phyloP scores from a whole-genome alignment of 2,329 filamentous ascomycete genomes.

The Apiospora aurea region DNA sequence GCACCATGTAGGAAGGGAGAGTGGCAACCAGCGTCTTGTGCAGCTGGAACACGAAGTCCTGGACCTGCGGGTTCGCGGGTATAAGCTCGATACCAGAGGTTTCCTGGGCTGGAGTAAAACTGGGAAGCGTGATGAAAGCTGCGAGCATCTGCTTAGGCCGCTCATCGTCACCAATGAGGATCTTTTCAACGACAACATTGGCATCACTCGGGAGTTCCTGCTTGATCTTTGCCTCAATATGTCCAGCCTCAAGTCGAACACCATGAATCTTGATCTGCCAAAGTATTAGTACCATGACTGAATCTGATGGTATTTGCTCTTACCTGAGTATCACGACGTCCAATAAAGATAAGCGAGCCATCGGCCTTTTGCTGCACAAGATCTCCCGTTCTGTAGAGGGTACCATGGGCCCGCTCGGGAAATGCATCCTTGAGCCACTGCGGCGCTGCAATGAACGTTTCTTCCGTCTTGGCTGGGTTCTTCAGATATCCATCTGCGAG shows the following conservation, averaged over 20 bases:
- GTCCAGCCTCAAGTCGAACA: constrained; percentile 25
- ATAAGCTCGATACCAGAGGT: constrained; percentile 10
- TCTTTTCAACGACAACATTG: constrained; percentile 25
- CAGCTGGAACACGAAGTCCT: constrained; percentile 23
- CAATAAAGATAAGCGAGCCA: constrained; percentile 41
- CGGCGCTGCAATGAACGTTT: constrained; percentile 36
- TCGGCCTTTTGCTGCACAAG: constrained; percentile 38
- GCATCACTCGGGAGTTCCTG: constrained; percentile 23
- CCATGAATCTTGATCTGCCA: constrained; percentile 23
- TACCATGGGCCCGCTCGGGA: constrained; percentile 27
- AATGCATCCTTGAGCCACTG: constrained; percentile 19
- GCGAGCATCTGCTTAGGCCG: constrained; percentile 25
- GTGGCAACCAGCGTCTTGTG: constrained; percentile 23
- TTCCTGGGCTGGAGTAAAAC: constrained; percentile 7
- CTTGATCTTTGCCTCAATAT: constrained; percentile 26
- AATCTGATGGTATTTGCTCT: neutral
- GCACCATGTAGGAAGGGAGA: constrained; percentile 25
- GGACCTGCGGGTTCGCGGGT: constrained; percentile 13
- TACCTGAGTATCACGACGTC: constrained; percentile 47
- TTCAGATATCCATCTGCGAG: constrained; percentile 41
- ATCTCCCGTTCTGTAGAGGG: constrained; percentile 30
- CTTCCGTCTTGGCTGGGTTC: constrained; percentile 30
- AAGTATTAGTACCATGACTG: neutral
- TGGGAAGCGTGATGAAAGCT: constrained; percentile 25
- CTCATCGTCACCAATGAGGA: constrained; percentile 23